Evolutionary conservation across 140 eudicot species (phyloP).

Genomic region (Senecio squalidus): DNA sequence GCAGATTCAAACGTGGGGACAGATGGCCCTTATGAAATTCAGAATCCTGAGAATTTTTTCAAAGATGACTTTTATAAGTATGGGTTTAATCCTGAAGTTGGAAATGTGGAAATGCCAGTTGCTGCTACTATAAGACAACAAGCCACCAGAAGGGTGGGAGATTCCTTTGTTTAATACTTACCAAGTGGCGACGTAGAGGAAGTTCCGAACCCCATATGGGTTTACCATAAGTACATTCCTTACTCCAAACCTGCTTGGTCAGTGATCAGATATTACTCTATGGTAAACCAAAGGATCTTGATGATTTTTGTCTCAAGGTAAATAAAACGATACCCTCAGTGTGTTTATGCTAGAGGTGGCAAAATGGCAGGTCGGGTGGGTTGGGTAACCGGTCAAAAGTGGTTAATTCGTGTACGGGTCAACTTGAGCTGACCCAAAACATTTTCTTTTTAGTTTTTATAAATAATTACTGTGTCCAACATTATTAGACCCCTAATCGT

Average conservation of each 20-base stretch:
- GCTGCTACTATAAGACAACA: constrained; percentile 94
- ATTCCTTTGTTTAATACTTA: constrained; percentile 66
- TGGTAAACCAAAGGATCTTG: constrained; percentile 82
- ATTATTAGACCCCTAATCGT: no score
- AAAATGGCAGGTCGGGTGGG: no score
- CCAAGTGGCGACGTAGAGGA: constrained; percentile 68
- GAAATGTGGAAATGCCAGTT: constrained; percentile 95
- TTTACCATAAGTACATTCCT: constrained; percentile 87
- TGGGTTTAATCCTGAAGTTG: constrained; percentile 98
- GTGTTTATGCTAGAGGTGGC: no score
- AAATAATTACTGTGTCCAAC: no score
- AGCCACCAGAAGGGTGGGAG: constrained; percentile 91
- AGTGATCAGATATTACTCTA: constrained; percentile 86
- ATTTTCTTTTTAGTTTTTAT: no score
- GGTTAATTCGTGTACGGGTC: no score
- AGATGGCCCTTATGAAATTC: constrained; percentile 94
- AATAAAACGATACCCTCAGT: not conserved
- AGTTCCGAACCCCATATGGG: constrained; percentile 87
- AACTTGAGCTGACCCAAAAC: no score
- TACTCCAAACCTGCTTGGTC: constrained; percentile 83
- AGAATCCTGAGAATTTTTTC: constrained; percentile 79
- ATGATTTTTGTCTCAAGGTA: constrained; percentile 97
- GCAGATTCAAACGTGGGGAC: constrained; percentile 70
- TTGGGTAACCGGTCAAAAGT: not conserved
- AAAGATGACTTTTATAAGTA: constrained; percentile 67